phyloP scores from a whole-genome alignment of 495 filamentous ascomycete species.

The Xylaria sp. region DNA sequence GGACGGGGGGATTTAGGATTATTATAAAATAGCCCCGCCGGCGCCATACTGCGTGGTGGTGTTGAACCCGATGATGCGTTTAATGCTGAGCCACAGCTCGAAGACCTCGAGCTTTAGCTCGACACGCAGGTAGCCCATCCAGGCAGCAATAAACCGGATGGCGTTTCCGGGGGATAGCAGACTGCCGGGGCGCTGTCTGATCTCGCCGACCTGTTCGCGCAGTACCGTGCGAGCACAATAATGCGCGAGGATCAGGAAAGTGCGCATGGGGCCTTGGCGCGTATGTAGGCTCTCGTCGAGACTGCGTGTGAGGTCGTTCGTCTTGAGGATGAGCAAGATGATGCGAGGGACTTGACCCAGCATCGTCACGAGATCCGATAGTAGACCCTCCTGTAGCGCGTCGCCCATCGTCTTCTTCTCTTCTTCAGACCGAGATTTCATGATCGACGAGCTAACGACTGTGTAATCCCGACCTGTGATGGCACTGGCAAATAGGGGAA shows the following conservation, averaged over 20 bases:
- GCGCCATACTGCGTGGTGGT: conserved; percentile 28
- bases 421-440: conserved; percentile 64
- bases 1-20: too few relatives aligned
- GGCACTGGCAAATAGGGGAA: conserved; percentile 92
- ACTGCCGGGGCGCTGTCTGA: conserved; percentile 54
- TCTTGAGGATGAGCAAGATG: conserved; percentile 95
- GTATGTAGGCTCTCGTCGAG: conserved; percentile 95
- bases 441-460: conserved; percentile 69
- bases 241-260: conserved; percentile 90
- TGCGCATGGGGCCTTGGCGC: conserved; percentile 81
- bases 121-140: conserved; percentile 57
- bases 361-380: conserved; percentile 86
- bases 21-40: conserved; percentile 29
- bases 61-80: conserved; percentile 53
- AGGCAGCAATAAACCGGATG: conserved; percentile 55
- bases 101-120: conserved; percentile 62
- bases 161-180: conserved; percentile 58
- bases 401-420: conserved; percentile 85
- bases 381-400: conserved; percentile 84
- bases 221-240: conserved; percentile 92
- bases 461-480: conserved; percentile 94
- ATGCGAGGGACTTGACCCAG: conserved; percentile 88
- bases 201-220: conserved; percentile 80
- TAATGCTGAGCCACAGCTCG: conserved; percentile 64
- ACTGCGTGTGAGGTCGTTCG: conserved; percentile 94